Conservation (phyloP, 2,329 filamentous ascomycete genomes). For the Pleurostoma richardsiae region DNA sequence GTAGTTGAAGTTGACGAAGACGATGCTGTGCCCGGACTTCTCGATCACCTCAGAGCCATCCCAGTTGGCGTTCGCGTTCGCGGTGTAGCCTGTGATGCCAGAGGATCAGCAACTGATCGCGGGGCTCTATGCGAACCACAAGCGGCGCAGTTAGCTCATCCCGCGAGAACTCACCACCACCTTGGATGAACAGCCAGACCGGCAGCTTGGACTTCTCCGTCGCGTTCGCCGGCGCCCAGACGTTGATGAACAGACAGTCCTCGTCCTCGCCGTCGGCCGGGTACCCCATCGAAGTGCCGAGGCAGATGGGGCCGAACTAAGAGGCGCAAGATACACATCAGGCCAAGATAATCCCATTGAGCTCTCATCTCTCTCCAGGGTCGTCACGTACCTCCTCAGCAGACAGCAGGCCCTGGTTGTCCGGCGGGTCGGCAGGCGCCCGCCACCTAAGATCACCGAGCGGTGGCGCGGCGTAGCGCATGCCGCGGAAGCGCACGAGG, state of each 20-base stretch:
- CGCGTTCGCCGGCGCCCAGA: constrained; percentile 34
- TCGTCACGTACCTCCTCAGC: constrained; percentile 24
- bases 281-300: constrained; percentile 27
- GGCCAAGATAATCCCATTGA: not conserved
- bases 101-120: not conserved
- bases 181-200: constrained; percentile 50
- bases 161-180: constrained; percentile 24
- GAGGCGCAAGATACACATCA: no score
- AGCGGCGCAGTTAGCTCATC: constrained; percentile 5
- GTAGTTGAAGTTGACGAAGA: constrained; percentile 60
- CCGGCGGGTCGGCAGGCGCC: constrained; percentile 38
- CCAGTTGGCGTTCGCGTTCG: constrained; percentile 44
- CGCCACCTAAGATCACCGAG: constrained; percentile 44
- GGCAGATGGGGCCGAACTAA: constrained; percentile 40
- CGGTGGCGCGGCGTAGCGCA: constrained; percentile 49
- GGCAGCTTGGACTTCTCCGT: constrained; percentile 37
- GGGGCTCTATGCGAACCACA: not conserved
- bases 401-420: constrained; percentile 23
- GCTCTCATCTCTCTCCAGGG: not conserved
- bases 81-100: constrained; percentile 35
- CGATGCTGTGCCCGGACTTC: constrained; percentile 36
- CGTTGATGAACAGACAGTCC: constrained; percentile 39
- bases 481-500: constrained; percentile 40
- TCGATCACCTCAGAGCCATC: constrained; percentile 43
- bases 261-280: constrained; percentile 20